Percentiles rank a stretch among this genome's conserved stretches.
These are phyloP conservation scores for Nematocida ausubeli DNA, from an alignment of 371 early-diverging fungal genomes.

Conservation along the genomic window DNA sequence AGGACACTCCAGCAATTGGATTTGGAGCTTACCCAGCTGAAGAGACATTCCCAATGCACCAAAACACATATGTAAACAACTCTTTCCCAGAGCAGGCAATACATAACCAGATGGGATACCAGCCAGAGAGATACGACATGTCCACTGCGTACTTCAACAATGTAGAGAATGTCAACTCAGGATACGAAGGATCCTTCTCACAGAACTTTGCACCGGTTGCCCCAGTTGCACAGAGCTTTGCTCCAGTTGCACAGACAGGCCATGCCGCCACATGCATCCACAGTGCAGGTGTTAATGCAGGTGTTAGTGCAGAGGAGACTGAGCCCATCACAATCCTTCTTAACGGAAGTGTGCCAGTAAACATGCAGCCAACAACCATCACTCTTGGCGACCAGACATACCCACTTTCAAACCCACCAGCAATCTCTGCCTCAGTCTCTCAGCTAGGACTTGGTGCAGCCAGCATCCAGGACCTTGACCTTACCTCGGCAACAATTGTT, in stretches of 20 bases:
- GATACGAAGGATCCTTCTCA: neutral
- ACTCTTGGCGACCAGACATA: slow-evolving; percentile 43
- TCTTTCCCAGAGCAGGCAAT: slow-evolving; percentile 2
- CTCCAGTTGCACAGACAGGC: neutral
- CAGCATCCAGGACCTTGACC: neutral
- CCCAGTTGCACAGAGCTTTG: neutral
- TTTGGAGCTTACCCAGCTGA: neutral
- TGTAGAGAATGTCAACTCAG: neutral
- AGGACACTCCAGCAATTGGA: neutral
- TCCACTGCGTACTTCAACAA: slow-evolving; percentile 7
- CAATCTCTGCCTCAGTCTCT: neutral
- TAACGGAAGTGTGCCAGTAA: slow-evolving; percentile 49
- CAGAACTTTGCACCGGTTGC: neutral
- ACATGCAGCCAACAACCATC: slow-evolving; percentile 25
- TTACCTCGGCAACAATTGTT: neutral
- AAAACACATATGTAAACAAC: neutral
- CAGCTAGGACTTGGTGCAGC: neutral
- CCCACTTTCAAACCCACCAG: slow-evolving; percentile 11
- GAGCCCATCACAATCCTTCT: slow-evolving; percentile 42
- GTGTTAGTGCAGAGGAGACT: too few relatives aligned
- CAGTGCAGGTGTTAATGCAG: too few relatives aligned
- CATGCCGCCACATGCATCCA: too few relatives aligned
- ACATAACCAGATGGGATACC: neutral
- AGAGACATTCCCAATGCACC: neutral
- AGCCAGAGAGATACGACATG: neutral